Percentiles rank a stretch among this genome's conserved stretches.
Conservation (phyloP, 345 rosid species). For the Ceriops zippeliana region DNA sequence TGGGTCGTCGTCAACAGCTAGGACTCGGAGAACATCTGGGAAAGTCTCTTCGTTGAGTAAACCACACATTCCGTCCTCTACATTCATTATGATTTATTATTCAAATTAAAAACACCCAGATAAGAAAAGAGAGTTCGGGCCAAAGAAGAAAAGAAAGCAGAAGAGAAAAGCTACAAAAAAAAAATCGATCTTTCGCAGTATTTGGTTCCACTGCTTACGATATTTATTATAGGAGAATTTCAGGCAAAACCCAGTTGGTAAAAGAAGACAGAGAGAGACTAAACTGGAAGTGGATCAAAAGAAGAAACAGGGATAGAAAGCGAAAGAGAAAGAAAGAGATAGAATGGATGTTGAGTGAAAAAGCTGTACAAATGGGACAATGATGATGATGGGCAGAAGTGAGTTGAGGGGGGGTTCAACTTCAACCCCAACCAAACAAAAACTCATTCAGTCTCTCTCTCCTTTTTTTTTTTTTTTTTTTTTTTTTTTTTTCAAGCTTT, state of each 20-base stretch:
- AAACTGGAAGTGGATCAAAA: background rate
- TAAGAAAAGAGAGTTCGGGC: background rate
- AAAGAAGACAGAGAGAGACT: background rate
- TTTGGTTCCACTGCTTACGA: background rate
- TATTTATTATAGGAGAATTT: conserved; percentile 3
- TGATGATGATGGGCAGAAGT: conserved; percentile 39
- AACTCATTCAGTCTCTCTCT: background rate
- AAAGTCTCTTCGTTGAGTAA: conserved; percentile 34
- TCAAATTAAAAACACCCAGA: conserved; percentile 6
- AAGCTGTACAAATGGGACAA: conserved; percentile 32
- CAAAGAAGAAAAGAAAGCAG: conserved; percentile 10
- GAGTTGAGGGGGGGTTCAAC: conserved; percentile 7
- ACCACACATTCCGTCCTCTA: conserved; percentile 28
- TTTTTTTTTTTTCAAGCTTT: background rate
- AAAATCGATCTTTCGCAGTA: conserved; percentile 5
- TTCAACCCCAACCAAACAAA: conserved; percentile 27
- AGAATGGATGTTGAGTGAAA: conserved; percentile 7
- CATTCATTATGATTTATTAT: conserved; percentile 28
- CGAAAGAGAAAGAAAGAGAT: conserved; percentile 1
- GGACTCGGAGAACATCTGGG: conserved; percentile 58
- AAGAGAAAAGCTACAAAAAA: background rate
- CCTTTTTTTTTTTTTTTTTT: background rate
- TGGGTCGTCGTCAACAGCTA: conserved; percentile 72
- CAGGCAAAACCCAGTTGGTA: conserved; percentile 24
- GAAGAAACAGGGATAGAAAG: conserved; percentile 13